phyloP scores from a whole-genome alignment of 2,329 filamentous ascomycete genomes.

The Pseudogymnoascus sp. region DNA sequence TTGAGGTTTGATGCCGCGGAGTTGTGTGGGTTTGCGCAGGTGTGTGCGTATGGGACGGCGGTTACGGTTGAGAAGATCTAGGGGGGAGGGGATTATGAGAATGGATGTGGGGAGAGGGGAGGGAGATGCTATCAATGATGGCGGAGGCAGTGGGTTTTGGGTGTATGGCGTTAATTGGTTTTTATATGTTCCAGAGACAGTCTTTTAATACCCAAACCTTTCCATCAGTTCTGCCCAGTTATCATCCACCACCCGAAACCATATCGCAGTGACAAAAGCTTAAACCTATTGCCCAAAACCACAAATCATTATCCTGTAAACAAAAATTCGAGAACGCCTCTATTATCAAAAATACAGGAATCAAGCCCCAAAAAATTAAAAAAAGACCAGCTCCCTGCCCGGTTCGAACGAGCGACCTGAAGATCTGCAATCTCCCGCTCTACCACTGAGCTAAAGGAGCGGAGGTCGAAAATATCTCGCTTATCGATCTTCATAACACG shows the following conservation, averaged over 20 bases:
- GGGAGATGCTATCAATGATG: neutral
- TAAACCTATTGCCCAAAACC: neutral
- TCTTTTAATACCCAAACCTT: neutral
- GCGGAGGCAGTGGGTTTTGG: neutral
- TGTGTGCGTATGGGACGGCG: constrained; percentile 53
- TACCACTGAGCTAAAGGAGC: constrained; percentile 13
- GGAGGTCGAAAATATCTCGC: neutral
- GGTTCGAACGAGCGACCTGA: constrained; percentile 12
- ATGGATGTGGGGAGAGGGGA: neutral
- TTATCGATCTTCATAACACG: neutral
- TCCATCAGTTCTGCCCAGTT: neutral
- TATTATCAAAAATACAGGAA: too few species aligned
- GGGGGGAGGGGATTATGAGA: neutral
- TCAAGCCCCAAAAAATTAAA: neutral
- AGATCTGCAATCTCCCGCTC: constrained; percentile 12
- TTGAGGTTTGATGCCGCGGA: constrained; percentile 50
- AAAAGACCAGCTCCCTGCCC: constrained; percentile 5
- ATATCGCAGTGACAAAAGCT: neutral
- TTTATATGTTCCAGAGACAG: neutral
- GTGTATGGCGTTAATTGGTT: neutral
- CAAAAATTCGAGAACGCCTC: neutral
- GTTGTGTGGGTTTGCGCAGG: constrained; percentile 47
- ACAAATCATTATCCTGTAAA: neutral
- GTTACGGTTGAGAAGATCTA: constrained; percentile 49
- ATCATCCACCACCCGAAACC: neutral